Evolutionary conservation across 108 stramenopile genomes (phyloP), one percentile per base, ranked within the genome.

Genomic region (Discostella stelligeroides): DNA sequence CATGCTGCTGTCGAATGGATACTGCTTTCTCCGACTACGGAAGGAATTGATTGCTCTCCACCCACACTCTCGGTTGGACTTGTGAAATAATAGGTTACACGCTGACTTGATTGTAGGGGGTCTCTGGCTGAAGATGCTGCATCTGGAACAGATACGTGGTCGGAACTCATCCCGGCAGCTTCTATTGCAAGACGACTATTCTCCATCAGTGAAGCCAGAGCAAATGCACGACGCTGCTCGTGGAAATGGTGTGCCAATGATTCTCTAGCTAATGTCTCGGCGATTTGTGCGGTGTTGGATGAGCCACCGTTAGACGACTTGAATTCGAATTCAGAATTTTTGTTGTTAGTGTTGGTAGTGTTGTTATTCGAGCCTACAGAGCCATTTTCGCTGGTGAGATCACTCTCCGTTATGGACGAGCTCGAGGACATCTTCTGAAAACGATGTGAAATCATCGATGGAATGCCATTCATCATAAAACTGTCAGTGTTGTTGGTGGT

Each of bases 231-330:
- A 0, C 70, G 69, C 48, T 78, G 76, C 46, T 78, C 58, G n/a
- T 70, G 60, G 59, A 78, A 70, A 49, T 66, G 69, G 37, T 56
- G 80, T 54, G 73, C 79, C 59, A 61, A 73, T 45, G 64, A 56
- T 69, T 60, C 82, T 78, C 74, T 59, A 57, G 56, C 86, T 59
- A 54, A 71, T 80, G 62, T 62, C 73, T 43, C 84, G 66, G 66
- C 66, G 70, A 15, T 72, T 73, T 29, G 72, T 65, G 56, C 54
- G 42, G 27, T 58, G 55, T 12, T 30, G 50, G 34, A 21, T 57
- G 49, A n/a, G 34, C 14, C 40, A 72, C 39, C 80, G 68, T 41
- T 49, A 25, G 8, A 27, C 66, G n/a, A 56, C 29, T 29, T 46
- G 4, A 38, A 28, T 8, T 40, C 23, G 15, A n/a, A 34, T 34